Evolutionary conservation across 2,329 filamentous ascomycete species (phyloP), one percentile per base, ranked within the genome.

Genomic region (Mollisiaceae sp.): DNA sequence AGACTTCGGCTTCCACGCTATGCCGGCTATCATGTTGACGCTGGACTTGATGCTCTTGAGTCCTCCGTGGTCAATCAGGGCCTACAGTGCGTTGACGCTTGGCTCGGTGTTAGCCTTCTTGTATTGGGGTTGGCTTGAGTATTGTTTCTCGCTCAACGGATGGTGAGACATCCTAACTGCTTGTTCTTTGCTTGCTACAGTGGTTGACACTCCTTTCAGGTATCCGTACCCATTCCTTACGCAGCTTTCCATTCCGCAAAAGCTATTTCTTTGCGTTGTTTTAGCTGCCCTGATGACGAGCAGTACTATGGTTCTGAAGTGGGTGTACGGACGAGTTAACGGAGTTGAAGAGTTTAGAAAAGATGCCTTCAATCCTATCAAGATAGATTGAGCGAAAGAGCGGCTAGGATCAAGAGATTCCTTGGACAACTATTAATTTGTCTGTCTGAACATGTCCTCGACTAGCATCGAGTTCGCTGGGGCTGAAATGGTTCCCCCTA

Each of bases 1-100:
- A 36, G 58, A 60, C 58, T 60, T 60, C 20, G 43, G 58, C 24
- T 60, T 47, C 58, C 58, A 60, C 24, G 58, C 39, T 47, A 50
- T 60, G 18, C 58, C 58, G 22, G 58, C 58, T 50, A 20, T 60
- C 41, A 60, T 60, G 58, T 50, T 60, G 27, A 60, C 58, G 6
- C 41, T 60, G 20, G 58, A 60, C 32, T 9, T 41, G 38, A 47
- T 60, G 58, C 39, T 50, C 9, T 35, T 50, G 39, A 38, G 58
- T 36, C 58, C 58, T 60, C 39, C 41, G 18, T 60, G 58, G 58
- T 59, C 56, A 39, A 41, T 59, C n/a, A 43, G 43, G 18, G 36
- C 20, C 8, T 59, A 8, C 2, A 59, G 20, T 20, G 56, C 20
- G 3, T 11, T 41, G 56, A 22, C 20, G 32, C 56, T 59, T 59